These are phyloP conservation scores for Botryotinia calthae DNA, from an alignment of 2,329 filamentous ascomycete genomes.

Conservation along the genomic window DNA sequence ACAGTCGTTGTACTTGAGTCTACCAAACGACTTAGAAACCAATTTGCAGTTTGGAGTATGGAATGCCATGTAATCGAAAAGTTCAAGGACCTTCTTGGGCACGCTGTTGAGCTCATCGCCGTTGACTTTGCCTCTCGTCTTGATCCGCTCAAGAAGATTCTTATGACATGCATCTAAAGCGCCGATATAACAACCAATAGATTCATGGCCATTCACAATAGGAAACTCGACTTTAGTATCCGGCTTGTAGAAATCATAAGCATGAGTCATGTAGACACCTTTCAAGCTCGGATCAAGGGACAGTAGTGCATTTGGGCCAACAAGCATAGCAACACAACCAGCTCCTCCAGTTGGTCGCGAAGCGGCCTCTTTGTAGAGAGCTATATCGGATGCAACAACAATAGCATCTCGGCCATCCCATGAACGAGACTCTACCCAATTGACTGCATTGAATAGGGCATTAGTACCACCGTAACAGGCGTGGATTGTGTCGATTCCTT, in stretches of 20 bases:
- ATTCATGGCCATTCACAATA: conserved; percentile 8
- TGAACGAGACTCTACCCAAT: conserved; percentile 83
- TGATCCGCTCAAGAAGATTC: not conserved
- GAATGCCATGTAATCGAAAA: conserved; percentile 11
- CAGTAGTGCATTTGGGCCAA: conserved; percentile 4
- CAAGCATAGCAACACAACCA: conserved; percentile 13
- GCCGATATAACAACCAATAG: conserved; percentile 2
- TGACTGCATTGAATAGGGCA: conserved; percentile 76
- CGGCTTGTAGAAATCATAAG: conserved; percentile 18
- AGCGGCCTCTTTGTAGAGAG: conserved; percentile 4
- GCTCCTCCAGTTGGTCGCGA: conserved; percentile 10
- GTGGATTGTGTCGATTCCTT: conserved; percentile 80
- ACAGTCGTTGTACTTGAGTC: conserved; percentile 9
- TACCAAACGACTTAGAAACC: not conserved
- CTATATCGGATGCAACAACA: conserved; percentile 11
- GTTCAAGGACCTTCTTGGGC: not conserved
- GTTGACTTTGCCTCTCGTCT: not conserved
- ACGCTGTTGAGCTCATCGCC: not conserved
- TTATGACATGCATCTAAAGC: conserved; percentile 10
- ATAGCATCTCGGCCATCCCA: conserved; percentile 62
- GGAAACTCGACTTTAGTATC: conserved; percentile 8
- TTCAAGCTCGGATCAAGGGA: not conserved
- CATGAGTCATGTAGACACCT: conserved; percentile 6
- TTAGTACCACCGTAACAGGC: conserved; percentile 87
- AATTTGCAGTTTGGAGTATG: conserved; percentile 12